Evolutionary conservation across 2,329 filamentous ascomycete genomes (phyloP).

Genomic region (Ceratocystiopsis sp.): DNA sequence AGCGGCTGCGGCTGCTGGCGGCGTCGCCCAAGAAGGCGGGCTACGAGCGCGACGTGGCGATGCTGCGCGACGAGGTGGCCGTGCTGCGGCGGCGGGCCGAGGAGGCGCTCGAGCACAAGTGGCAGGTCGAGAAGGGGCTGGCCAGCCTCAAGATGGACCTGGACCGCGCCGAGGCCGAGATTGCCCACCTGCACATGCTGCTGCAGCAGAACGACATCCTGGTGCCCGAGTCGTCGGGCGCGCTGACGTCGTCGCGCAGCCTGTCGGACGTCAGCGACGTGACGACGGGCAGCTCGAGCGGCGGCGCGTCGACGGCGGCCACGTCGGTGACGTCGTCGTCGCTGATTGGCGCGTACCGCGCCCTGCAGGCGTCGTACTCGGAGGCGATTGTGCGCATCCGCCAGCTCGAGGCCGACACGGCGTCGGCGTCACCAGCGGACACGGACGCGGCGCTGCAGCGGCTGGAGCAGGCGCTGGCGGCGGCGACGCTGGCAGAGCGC

Average conservation of each 20-base stretch:
- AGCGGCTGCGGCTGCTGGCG: slow-evolving; percentile 57
- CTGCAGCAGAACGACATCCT: slow-evolving; percentile 71
- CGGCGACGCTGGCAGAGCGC: slow-evolving; percentile 52
- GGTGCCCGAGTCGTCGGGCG: slow-evolving; percentile 31
- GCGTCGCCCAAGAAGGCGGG: slow-evolving; percentile 55
- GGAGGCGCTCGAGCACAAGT: slow-evolving; percentile 88
- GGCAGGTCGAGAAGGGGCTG: slow-evolving; percentile 27
- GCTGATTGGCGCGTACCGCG: slow-evolving; percentile 55
- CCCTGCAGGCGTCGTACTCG: slow-evolving; percentile 55
- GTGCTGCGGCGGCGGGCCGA: slow-evolving; percentile 73
- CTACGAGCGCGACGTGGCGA: slow-evolving; percentile 69
- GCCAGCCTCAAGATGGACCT: slow-evolving; percentile 66
- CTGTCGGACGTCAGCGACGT: slow-evolving; percentile 12
- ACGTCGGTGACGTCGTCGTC: slow-evolving; percentile 45
- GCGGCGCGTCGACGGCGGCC: slow-evolving; percentile 16
- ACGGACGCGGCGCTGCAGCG: slow-evolving; percentile 45
- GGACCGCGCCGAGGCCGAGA: slow-evolving; percentile 88
- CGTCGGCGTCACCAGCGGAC: slow-evolving; percentile 19
- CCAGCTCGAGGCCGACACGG: slow-evolving; percentile 36
- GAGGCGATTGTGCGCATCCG: slow-evolving; percentile 51
- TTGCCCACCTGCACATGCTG: slow-evolving; percentile 60
- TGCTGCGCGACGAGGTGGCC: slow-evolving; percentile 69
- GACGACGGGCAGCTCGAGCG: neutral
- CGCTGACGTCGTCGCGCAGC: slow-evolving; percentile 10
- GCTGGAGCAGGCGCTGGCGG: slow-evolving; percentile 50